These are phyloP conservation scores for Haberlea rhodopensis DNA, from an alignment of 257 asterid genomes.

Conservation along the genomic window DNA sequence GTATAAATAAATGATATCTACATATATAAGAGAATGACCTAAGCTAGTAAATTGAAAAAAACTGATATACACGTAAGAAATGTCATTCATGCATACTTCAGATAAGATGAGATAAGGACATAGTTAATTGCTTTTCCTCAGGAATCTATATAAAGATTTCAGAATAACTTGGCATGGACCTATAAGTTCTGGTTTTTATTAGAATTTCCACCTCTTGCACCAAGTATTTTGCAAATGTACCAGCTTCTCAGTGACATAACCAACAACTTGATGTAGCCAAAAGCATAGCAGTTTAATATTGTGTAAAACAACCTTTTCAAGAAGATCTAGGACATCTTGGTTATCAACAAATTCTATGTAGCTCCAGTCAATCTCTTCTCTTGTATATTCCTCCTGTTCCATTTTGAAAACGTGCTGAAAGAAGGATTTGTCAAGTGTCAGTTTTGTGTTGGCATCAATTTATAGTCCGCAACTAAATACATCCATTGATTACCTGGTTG, in stretches of 20 bases:
- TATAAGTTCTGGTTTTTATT: background rate
- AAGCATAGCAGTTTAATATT: constrained; percentile 5
- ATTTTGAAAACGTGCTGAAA: too few relatives aligned
- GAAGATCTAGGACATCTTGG: constrained; percentile 92
- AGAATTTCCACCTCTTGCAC: constrained; percentile 13
- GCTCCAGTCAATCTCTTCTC: too few relatives aligned
- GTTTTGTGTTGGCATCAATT: constrained; percentile 49
- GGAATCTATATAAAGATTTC: background rate
- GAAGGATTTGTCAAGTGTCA: too few relatives aligned
- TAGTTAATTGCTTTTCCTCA: constrained; percentile 2
- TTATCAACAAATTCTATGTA: too few relatives aligned
- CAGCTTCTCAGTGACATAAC: too few relatives aligned
- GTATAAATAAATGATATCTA: background rate
- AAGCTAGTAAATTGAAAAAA: background rate
- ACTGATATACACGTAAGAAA: constrained; percentile 2
- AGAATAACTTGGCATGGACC: constrained; percentile 12
- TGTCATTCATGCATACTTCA: background rate
- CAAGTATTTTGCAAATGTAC: background rate
- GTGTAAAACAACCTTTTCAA: constrained; percentile 72
- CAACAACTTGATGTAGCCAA: constrained; percentile 9
- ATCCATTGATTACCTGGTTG: constrained; percentile 70
- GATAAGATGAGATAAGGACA: constrained; percentile 19
- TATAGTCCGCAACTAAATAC: constrained; percentile 22
- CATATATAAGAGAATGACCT: background rate
- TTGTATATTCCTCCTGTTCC: too few relatives aligned